Evolutionary conservation across 495 filamentous ascomycete genomes (phyloP).

Genomic region (Aspergillus saccharolyticus): DNA sequence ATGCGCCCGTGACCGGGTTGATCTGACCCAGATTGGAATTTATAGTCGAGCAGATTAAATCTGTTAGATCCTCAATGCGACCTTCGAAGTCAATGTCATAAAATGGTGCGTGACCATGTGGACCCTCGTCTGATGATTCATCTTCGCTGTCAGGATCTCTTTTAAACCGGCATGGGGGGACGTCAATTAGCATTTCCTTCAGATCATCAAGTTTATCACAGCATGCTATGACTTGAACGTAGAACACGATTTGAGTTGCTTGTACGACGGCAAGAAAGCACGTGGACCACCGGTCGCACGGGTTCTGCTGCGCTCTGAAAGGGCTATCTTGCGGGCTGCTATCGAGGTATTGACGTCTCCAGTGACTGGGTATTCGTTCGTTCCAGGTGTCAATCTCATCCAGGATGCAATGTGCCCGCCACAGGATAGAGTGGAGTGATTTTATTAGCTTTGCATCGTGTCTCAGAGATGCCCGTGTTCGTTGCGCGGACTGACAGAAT

Average conservation of each 20-base stretch:
- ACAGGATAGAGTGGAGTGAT: not conserved
- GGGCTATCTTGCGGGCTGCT: not conserved
- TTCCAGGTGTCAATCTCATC: conserved; percentile 5
- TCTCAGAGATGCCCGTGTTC: not conserved
- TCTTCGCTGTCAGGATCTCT: no score
- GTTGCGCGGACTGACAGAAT: not conserved
- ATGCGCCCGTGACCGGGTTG: not conserved
- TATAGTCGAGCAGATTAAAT: no score
- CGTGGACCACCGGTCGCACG: not conserved
- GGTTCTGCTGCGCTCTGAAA: not conserved
- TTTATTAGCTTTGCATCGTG: not conserved
- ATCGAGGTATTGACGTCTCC: not conserved
- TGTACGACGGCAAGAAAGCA: not conserved
- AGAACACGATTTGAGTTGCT: not conserved
- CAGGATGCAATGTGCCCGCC: not conserved
- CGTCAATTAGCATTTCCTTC: not conserved
- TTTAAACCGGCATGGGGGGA: no score
- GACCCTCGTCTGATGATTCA: no score
- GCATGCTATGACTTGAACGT: not conserved
- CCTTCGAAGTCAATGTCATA: no score
- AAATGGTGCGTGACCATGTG: no score
- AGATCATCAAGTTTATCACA: not conserved
- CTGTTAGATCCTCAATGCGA: no score
- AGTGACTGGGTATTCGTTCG: not conserved
- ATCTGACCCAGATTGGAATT: no score